A percentile compares a stretch with the other conserved stretches of the same genome.
Conservation (phyloP, 2,329 filamentous ascomycete genomes). For the Epicoccum nigrum region DNA sequence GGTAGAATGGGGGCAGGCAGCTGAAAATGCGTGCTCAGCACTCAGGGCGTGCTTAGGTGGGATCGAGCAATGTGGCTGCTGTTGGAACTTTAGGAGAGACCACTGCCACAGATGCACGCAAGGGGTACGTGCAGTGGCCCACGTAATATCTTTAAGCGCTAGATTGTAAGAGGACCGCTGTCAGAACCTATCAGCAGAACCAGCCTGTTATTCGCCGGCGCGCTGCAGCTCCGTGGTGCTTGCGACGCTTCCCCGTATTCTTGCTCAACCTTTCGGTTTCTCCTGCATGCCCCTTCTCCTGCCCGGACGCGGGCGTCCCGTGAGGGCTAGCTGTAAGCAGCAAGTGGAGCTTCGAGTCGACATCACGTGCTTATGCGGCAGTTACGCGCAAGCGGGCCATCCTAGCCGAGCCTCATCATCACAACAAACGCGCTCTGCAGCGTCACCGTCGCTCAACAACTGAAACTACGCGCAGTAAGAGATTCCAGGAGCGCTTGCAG, state of each 20-base stretch:
- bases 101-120: conserved; percentile 34
- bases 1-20: background rate
- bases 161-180: conserved; percentile 2
- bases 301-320: conserved; percentile 2
- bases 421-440: conserved; percentile 22
- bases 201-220: conserved; percentile 11
- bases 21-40: conserved; percentile 4
- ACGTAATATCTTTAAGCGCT: conserved; percentile 9
- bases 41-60: conserved; percentile 9
- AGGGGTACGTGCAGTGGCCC: conserved; percentile 30
- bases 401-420: conserved; percentile 10
- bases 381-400: conserved; percentile 6
- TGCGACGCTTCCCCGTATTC: conserved; percentile 7
- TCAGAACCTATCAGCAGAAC: background rate
- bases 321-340: conserved; percentile 14
- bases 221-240: conserved; percentile 9
- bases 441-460: background rate
- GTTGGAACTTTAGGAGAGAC: conserved; percentile 16
- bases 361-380: conserved; percentile 25
- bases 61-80: conserved; percentile 16
- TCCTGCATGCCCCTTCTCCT: conserved; percentile 28
- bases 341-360: background rate
- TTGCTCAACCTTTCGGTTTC: conserved; percentile 18
- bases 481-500: background rate
- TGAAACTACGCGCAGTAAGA: background rate